Conservation (phyloP, 1,284 basidiomycete species). For the Apiotrichum laibachii region DNA sequence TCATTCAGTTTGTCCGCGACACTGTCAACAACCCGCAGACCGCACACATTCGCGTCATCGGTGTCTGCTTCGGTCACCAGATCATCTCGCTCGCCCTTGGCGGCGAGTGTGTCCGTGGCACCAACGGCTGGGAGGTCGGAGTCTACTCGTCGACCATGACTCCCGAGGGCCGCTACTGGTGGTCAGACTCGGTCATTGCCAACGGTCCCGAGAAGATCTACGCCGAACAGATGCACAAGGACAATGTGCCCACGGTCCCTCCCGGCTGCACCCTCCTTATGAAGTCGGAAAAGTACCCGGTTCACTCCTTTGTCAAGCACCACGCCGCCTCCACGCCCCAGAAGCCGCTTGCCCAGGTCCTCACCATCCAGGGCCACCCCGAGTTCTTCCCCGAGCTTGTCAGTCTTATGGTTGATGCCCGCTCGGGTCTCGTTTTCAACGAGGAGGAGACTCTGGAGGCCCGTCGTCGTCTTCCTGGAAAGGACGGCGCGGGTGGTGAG, state of each 20-base stretch:
- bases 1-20: constrained; percentile 39
- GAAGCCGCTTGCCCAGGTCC: constrained; percentile 46
- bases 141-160: constrained; percentile 52
- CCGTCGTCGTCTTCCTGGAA: constrained; percentile 52
- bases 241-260: constrained; percentile 53
- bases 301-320: constrained; percentile 54
- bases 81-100: constrained; percentile 56
- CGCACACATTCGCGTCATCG: constrained; percentile 43
- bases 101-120: constrained; percentile 48
- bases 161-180: constrained; percentile 51
- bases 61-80: constrained; percentile 58
- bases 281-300: constrained; percentile 48
- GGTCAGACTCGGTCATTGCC: constrained; percentile 44
- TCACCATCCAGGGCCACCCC: constrained; percentile 56
- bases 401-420: constrained; percentile 50
- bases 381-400: constrained; percentile 57
- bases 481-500: constrained; percentile 50
- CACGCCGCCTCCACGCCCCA: constrained; percentile 48
- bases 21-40: constrained; percentile 29
- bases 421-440: constrained; percentile 52
- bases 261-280: constrained; percentile 52
- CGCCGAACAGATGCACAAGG: constrained; percentile 58
- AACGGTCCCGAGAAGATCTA: constrained; percentile 44
- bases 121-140: constrained; percentile 56
- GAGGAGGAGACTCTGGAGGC: constrained; percentile 46